phyloP scores from a whole-genome alignment of 2,329 filamentous ascomycete genomes.

The Colletotrichum falcatum region DNA sequence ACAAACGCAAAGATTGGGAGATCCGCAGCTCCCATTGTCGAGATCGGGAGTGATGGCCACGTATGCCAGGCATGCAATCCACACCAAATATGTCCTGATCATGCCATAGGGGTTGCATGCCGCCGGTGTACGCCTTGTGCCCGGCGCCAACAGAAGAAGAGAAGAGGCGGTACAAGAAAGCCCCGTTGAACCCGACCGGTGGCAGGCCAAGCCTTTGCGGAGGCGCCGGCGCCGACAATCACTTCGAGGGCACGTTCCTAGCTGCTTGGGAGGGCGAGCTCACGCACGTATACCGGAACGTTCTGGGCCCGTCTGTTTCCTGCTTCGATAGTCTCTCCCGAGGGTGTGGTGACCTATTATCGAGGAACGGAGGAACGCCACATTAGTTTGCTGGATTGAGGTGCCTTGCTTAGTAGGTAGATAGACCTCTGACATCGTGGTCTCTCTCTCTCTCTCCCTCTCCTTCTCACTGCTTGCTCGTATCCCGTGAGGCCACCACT shows the following conservation, averaged over 20 bases:
- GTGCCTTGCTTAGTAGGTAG: background rate
- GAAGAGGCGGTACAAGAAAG: background rate
- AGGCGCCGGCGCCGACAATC: slow-evolving; percentile 6
- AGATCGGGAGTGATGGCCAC: slow-evolving; percentile 19
- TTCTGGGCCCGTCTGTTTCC: background rate
- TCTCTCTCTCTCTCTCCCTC: background rate
- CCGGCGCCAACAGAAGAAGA: background rate
- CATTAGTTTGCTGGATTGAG: background rate
- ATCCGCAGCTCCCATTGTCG: slow-evolving; percentile 29
- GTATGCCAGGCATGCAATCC: slow-evolving; percentile 7
- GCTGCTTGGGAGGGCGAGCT: background rate
- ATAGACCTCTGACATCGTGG: slow-evolving; percentile 10
- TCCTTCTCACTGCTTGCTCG: slow-evolving; percentile 9
- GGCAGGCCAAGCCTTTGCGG: slow-evolving; percentile 3
- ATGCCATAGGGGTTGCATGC: background rate
- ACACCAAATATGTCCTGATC: background rate
- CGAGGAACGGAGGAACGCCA: slow-evolving; percentile 24
- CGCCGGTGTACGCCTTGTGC: background rate
- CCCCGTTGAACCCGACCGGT: background rate
- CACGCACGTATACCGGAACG: background rate
- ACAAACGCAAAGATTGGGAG: slow-evolving; percentile 13
- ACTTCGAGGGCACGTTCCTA: slow-evolving; percentile 7
- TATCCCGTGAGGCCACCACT: slow-evolving; percentile 7
- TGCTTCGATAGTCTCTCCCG: background rate
- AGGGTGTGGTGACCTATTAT: background rate